Base-by-base conservation (phyloP, 306 rosid species). In the Geum urbanum region DNA sequence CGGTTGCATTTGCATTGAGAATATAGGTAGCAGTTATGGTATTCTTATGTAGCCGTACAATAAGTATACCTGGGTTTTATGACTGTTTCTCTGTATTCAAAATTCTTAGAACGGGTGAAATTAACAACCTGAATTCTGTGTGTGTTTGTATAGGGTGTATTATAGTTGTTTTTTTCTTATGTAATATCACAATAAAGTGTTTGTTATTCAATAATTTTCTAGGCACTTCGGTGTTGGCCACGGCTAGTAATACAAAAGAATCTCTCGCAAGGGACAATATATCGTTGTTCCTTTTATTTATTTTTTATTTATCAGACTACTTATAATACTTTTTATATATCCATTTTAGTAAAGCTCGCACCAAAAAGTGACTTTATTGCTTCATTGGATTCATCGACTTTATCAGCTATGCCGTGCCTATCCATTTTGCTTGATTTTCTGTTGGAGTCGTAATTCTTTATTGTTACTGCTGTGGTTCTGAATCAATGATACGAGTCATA, bases 1-100 rank as follows among this genome's bases (percentile, higher is more conserved):
- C 58, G 66, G 55, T 70, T 22, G 65, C 55, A 63, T 74, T 72
- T 59, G 76, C 46, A 77, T 64, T 58, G 81, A 77, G 67, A 80
- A 66, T 79, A 84, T 75, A 82, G 70, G 74, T 61, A 79, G 74
- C 58, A 74, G 74, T 73, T 69, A 81, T 51, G 59, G 71, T 54
- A 13, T 32, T 70, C 32, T 9, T 24, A 24, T 44, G 66, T 57
- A 9, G 62, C 27, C 22, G 1, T 44, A 45, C 66, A 16, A 70
- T 70, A 45, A 45, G 56, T 24, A 5, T 44, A 24, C 45, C 40
- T 44, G 45, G 37, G 20, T 68, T 19, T 32, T 54, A 14, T 69
- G 66, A 16, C 16, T 55, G 20, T 7, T 53, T 32, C 6, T 35
- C 10, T 48, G 0, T 19, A n/a, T 19, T 7, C 22, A 55, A 57